These are phyloP conservation scores for Quercus variabilis DNA, from an alignment of 306 rosid genomes.

Conservation along the genomic window DNA sequence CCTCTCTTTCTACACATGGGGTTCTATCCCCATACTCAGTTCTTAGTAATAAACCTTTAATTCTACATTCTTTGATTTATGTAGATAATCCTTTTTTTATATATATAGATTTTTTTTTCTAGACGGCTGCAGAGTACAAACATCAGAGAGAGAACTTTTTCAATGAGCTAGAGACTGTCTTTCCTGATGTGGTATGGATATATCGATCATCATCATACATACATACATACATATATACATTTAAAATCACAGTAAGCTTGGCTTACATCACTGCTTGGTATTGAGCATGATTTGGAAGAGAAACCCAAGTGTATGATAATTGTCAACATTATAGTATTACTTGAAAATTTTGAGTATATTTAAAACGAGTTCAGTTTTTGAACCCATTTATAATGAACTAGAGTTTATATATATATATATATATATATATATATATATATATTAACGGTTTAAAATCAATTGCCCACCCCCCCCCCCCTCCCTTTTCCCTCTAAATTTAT, in stretches of 20 bases:
- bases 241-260: background rate
- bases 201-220: background rate
- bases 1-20: background rate
- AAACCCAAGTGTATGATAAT: background rate
- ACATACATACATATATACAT: background rate
- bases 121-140: constrained; percentile 98
- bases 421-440: too few relatives aligned
- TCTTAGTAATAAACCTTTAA: too few relatives aligned
- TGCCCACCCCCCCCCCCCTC: too few relatives aligned
- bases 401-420: too few relatives aligned
- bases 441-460: too few relatives aligned
- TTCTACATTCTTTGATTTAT: background rate
- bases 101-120: constrained; percentile 7
- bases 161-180: constrained; percentile 86
- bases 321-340: background rate
- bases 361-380: too few relatives aligned
- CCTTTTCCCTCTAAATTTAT: too few relatives aligned
- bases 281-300: background rate
- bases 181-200: constrained; percentile 87
- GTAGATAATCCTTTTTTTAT: background rate
- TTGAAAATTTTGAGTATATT: background rate
- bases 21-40: too few relatives aligned
- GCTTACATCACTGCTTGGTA: background rate
- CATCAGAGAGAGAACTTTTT: constrained; percentile 82
- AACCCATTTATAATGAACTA: too few relatives aligned